Conservation (phyloP, 2,329 filamentous ascomycete species). For the Aspergillus vadensis region DNA sequence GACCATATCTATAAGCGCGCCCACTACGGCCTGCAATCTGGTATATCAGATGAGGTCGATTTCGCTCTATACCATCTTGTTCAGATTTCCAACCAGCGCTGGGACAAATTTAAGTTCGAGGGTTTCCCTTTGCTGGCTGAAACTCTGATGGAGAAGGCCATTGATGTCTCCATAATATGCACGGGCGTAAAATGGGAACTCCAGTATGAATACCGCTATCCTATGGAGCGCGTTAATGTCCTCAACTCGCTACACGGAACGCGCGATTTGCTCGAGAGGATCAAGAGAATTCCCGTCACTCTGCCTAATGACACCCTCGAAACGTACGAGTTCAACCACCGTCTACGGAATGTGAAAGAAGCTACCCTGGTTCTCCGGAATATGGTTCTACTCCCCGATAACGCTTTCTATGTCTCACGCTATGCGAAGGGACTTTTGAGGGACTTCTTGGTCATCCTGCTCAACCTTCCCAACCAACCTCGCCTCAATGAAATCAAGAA, state of each 20-base stretch:
- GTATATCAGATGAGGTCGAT: slow-evolving; percentile 78
- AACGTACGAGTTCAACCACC: slow-evolving; percentile 68
- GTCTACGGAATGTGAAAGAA: slow-evolving; percentile 77
- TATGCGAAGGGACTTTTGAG: slow-evolving; percentile 66
- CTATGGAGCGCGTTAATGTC: slow-evolving; percentile 56
- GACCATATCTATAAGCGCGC: slow-evolving; percentile 83
- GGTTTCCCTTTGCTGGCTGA: slow-evolving; percentile 87
- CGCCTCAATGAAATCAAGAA: slow-evolving; percentile 80
- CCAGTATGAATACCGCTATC: slow-evolving; percentile 63
- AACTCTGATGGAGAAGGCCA: slow-evolving; percentile 78
- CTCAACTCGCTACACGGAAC: slow-evolving; percentile 69
- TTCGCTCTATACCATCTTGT: slow-evolving; percentile 92
- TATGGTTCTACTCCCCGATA: slow-evolving; percentile 92
- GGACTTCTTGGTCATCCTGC: slow-evolving; percentile 78
- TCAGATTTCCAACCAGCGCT: slow-evolving; percentile 91
- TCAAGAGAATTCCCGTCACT: slow-evolving; percentile 63
- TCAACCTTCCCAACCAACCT: slow-evolving; percentile 74
- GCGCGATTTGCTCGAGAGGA: slow-evolving; percentile 70
- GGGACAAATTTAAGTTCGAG: slow-evolving; percentile 94
- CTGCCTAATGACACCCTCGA: slow-evolving; percentile 68
- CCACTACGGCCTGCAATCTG: slow-evolving; percentile 78
- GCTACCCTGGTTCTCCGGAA: slow-evolving; percentile 87
- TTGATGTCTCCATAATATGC: slow-evolving; percentile 76
- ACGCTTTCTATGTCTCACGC: slow-evolving; percentile 77
- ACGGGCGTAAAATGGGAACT: slow-evolving; percentile 82